Base-by-base conservation (phyloP, 768 basidiomycete species). In the Termitomyces sp. region DNA sequence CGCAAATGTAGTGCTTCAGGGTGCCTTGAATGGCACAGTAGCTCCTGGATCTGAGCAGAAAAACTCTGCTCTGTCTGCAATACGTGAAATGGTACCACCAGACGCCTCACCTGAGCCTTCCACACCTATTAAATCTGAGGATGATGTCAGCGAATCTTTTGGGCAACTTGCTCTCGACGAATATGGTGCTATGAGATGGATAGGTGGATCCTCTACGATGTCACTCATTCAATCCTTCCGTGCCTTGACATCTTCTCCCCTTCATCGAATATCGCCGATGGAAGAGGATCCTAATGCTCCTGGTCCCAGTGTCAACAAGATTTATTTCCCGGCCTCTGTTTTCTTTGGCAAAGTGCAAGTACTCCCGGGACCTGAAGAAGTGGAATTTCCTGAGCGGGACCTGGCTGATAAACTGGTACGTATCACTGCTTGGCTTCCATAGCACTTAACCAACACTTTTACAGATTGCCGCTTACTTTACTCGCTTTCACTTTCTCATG, bases 151-250 rank as follows among this genome's bases (percentile, higher is more conserved):
- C 66, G 91, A 93, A 69, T 86, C 88, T 16, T 87, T 94, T 66
- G 92, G 91, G 20, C 91, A 93, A 68, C 81, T 94, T 53, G 90
- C 92, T 27, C 78, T 94, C 41, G 92, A 94, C 64, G 92, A 93
- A 68, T 88, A 92, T 62, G 92, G 92, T 32, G 90, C 92, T 70
- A 85, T 90, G 81, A 84, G 91, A 58, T 94, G 92, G 92, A 93
- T 94, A 64, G 92, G 92, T 42, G 89, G 91, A 53, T 93, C 92
- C 5, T 93, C 91, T 16, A 91, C 91, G 22, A 92, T 94, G 92
- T 90, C 92, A 6, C 80, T 94, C 63, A 92, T 94, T 48, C 91
- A 93, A 67, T 92, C 90, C 5, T 93, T 94, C 76, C 84, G 83
- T 60, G 83, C 87, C 46, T 72, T 87, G 61, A 90, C 88, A 24